Evolutionary conservation across 1,284 basidiomycete genomes (phyloP).

Genomic region (Phenoliferia sp.): DNA sequence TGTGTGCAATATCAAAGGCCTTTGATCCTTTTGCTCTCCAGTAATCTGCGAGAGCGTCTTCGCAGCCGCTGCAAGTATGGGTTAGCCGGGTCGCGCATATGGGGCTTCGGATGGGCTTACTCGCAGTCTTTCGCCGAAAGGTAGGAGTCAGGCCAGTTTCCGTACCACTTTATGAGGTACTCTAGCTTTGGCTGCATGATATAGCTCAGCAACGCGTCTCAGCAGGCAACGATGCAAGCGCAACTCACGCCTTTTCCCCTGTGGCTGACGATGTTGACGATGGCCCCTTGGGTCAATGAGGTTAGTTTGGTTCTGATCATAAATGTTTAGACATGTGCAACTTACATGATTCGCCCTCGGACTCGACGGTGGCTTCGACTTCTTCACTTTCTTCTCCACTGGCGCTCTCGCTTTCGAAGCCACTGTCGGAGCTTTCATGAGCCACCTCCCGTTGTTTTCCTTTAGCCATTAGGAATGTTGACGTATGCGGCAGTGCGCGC

Average conservation of each 20-base stretch:
- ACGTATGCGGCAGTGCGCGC: neutral
- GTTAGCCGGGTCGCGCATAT: neutral
- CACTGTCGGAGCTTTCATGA: neutral
- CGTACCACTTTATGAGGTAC: neutral
- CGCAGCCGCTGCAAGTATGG: neutral
- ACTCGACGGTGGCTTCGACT: neutral
- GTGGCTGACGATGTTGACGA: too few relatives aligned
- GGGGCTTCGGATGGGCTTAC: neutral
- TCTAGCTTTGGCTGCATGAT: neutral
- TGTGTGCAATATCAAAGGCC: too few relatives aligned
- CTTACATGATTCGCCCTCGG: neutral
- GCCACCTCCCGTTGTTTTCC: neutral
- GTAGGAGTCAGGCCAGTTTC: too few relatives aligned
- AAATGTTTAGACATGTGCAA: neutral
- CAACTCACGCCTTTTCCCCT: neutral
- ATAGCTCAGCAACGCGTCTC: too few relatives aligned
- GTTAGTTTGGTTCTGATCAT: too few relatives aligned
- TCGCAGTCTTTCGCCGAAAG: neutral
- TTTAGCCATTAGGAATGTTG: neutral
- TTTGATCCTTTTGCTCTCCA: too few relatives aligned
- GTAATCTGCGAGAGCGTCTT: neutral
- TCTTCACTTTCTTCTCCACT: neutral
- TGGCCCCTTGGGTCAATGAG: too few relatives aligned
- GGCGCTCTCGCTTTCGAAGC: neutral
- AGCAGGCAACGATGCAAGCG: neutral